Percentiles rank a stretch among this genome's conserved stretches.
Evolutionary conservation across 2,329 filamentous ascomycete species (phyloP).

Genomic region (Phyllosticta ampelicida): DNA sequence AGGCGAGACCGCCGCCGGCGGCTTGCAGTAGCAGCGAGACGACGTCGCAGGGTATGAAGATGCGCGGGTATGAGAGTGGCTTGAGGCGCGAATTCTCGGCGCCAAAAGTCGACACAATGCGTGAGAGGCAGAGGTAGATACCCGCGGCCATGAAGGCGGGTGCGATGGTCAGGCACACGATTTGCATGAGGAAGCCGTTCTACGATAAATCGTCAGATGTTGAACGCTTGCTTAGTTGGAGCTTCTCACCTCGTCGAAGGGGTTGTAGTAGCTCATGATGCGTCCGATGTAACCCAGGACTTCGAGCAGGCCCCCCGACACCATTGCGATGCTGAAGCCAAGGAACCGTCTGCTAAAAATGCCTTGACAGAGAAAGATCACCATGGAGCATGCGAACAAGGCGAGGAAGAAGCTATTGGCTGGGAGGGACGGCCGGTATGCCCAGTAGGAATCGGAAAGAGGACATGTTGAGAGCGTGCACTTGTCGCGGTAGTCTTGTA

Average conservation of each 20-base stretch:
- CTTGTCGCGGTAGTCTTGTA: slow-evolving; percentile 17
- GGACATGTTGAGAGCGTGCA: slow-evolving; percentile 32
- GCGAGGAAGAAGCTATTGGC: slow-evolving; percentile 33
- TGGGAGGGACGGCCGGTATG: slow-evolving; percentile 32
- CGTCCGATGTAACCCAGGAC: slow-evolving; percentile 54
- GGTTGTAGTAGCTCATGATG: slow-evolving; percentile 46
- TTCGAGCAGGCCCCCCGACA: slow-evolving; percentile 46
- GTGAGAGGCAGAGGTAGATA: slow-evolving; percentile 53
- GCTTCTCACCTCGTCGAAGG: slow-evolving; percentile 36
- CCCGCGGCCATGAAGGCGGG: slow-evolving; percentile 51
- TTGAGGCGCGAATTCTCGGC: slow-evolving; percentile 32
- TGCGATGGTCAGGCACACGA: slow-evolving; percentile 48
- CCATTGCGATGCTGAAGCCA: slow-evolving; percentile 39
- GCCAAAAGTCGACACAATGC: slow-evolving; percentile 31
- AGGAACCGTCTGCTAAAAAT: slow-evolving; percentile 28
- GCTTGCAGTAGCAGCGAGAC: slow-evolving; percentile 36
- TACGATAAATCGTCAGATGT: slow-evolving; percentile 24
- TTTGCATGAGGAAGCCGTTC: slow-evolving; percentile 54
- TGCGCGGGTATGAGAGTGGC: slow-evolving; percentile 37
- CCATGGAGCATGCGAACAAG: slow-evolving; percentile 33
- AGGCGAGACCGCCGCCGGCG: slow-evolving; percentile 33
- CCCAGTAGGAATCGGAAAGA: slow-evolving; percentile 31
- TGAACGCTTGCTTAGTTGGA: background rate
- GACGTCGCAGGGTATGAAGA: slow-evolving; percentile 42
- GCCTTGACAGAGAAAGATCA: slow-evolving; percentile 29